Percentiles rank a stretch among this genome's conserved stretches.
phyloP scores from a whole-genome alignment of 331 rosid genomes.

The Acacia pycnantha region DNA sequence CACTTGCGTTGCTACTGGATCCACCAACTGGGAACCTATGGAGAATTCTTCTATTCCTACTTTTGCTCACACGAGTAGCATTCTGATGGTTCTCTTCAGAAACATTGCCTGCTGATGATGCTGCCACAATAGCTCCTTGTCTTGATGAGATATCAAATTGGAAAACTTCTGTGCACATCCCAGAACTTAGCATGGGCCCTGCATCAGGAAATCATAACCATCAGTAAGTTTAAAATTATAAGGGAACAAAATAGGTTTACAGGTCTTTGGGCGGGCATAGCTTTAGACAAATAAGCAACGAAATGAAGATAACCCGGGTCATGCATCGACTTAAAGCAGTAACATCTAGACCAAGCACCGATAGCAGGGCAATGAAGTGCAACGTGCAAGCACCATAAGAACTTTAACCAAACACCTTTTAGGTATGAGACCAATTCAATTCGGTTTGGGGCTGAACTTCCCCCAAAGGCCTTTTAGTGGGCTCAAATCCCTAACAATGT shows the following conservation, averaged over 20 bases:
- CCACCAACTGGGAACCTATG: slow-evolving; percentile 48
- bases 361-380: background rate
- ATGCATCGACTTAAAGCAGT: background rate
- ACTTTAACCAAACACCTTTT: background rate
- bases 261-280: background rate
- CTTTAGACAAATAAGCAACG: background rate
- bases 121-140: slow-evolving; percentile 86
- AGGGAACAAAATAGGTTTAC: slow-evolving; percentile 3
- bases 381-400: background rate
- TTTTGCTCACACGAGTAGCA: slow-evolving; percentile 48
- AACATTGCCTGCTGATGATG: slow-evolving; percentile 60
- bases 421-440: background rate
- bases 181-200: slow-evolving; percentile 96
- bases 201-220: slow-evolving; percentile 31
- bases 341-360: background rate
- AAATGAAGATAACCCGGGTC: slow-evolving; percentile 11
- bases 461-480: background rate
- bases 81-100: slow-evolving; percentile 42
- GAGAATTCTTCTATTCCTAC: slow-evolving; percentile 77
- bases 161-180: slow-evolving; percentile 95
- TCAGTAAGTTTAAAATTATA: slow-evolving; percentile 18
- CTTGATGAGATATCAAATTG: slow-evolving; percentile 81
- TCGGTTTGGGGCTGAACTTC: background rate
- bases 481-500: background rate
- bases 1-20: slow-evolving; percentile 56